Base-by-base conservation (phyloP, 2,329 filamentous ascomycete species). In the Didymella keratinophila region DNA sequence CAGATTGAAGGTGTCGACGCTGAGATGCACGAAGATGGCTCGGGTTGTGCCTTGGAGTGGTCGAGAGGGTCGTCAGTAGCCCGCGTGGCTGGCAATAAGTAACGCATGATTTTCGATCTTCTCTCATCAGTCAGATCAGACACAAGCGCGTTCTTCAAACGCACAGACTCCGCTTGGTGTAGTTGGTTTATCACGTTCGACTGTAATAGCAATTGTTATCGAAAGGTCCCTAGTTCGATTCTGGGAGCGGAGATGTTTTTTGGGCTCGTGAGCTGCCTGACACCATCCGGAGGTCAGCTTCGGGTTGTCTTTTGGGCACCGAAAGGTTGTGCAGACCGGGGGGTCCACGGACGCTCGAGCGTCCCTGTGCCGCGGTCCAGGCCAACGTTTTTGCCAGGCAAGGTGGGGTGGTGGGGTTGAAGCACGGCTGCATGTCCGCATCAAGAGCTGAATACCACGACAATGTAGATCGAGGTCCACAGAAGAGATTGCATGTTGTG, bases 161-260 rank as follows among this genome's bases (percentile, higher is more conserved):
- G 58, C 61, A 62, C 18, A 25, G 36, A 44, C 66, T 69, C 66
- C 66, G 61, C 66, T 67, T 69, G 65, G 66, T 67, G 65, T 67
- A 69, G 69, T 75, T 74, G 71, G 72, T 71, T 70, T 66, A 74
- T 73, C 70, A 72, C 72, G 70, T 74, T 73, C 69, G 70, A 71
- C 70, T 72, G 71, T 72, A 73, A 74, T 71, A 67, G 64, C 60
- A 43, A 58, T 69, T 73, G 69, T 67, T 57, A 73, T 71, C 71
- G 65, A 72, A 74, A 74, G 70, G 72, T 69, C 66, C 63, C 66
- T 67, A 65, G 65, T 69, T 69, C 66, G 66, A 69, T 67, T 69
- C 65, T 65, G 69, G 71, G 69, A 71, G 69, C 63, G 71, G 71
- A 73, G 71, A 73, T 78, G 12, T 47, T 44, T 55, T 60, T 37